Evolutionary conservation across 768 basidiomycete species (phyloP), one percentile per base, ranked within the genome.

Genomic region (Russula vinacea): DNA sequence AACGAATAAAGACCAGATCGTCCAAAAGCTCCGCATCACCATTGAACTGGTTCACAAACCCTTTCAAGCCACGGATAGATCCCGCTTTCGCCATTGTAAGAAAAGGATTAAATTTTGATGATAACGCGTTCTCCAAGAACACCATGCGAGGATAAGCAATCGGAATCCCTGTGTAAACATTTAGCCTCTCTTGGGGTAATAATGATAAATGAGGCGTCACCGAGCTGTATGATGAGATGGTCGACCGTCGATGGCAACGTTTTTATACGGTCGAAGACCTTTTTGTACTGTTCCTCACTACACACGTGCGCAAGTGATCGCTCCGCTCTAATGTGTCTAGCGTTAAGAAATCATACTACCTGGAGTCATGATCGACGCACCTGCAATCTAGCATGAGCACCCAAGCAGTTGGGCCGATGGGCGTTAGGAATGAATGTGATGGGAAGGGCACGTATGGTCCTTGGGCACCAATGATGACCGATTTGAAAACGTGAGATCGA

Each of bases 81-180:
- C 45, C 45, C 22, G 45, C 11, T 71, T 84, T 82, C 8, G 88
- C 90, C 9, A 98, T 78, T 4, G 86, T 81, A 45, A 88, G 83
- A 49, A 98, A 76, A 1, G 95, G 94, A 73, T 98, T 98, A 55
- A 89, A 79, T 74, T 89, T 94, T 33, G 84, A 87, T 52, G 89
- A 89, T 33, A 98, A 76, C 8, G 89, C 83, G 24, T 76, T 78
- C 74, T 91, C 96, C 67, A 97, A 76, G 74, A 96, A 94, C 2
- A 91, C 90, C 86, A 94, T 87, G 58, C 96, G 88, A 33, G 96
- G 96, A 73, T 98, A 98, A 5, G 93, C 93, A 65, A 94, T 88
- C 0, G 89, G 90, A 60, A 91, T 84, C 1, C 86, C 87, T 87
- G 58, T 45, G 56, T 52, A 44, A 29, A 58, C 35, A 45, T 52